Conservation (phyloP, 108 stramenopile genomes). For the Cyclotella distinguenda region DNA sequence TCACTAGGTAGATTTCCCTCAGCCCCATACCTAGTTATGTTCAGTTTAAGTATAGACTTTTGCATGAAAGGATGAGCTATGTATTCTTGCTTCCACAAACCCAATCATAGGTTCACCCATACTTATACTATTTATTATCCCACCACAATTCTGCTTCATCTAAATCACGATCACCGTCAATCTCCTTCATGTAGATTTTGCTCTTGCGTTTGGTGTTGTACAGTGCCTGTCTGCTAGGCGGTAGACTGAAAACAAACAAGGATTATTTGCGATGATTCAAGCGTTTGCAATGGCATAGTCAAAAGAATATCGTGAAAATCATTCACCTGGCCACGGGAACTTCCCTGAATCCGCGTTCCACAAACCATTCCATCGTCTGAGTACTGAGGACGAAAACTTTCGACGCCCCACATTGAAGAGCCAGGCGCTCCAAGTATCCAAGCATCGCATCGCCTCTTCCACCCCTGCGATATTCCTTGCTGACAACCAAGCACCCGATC, state of each 20-base stretch:
- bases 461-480: conserved; percentile 75
- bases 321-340: conserved; percentile 57
- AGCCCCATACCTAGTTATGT: no score
- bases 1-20: no score
- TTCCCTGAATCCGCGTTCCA: conserved; percentile 88
- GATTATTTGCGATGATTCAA: background rate
- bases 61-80: no score
- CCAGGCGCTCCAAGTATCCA: conserved; percentile 91
- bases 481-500: conserved; percentile 93
- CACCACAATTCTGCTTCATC: conserved; percentile 88
- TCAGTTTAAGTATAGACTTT: no score
- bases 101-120: no score
- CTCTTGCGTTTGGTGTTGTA: conserved; percentile 72
- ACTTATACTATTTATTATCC: conserved; percentile 41
- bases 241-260: conserved; percentile 28
- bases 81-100: no score
- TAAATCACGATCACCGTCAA: conserved; percentile 73
- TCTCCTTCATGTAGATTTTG: conserved; percentile 90
- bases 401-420: conserved; percentile 62
- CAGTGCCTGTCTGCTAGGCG: conserved; percentile 75
- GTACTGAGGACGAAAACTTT: conserved; percentile 92
- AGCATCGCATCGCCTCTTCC: conserved; percentile 96
- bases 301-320: background rate
- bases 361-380: conserved; percentile 96
- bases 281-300: no score